Evolutionary conservation across 2,329 filamentous ascomycete genomes (phyloP), one percentile per base, ranked within the genome.

Genomic region (Domatiomyces catenatus): DNA sequence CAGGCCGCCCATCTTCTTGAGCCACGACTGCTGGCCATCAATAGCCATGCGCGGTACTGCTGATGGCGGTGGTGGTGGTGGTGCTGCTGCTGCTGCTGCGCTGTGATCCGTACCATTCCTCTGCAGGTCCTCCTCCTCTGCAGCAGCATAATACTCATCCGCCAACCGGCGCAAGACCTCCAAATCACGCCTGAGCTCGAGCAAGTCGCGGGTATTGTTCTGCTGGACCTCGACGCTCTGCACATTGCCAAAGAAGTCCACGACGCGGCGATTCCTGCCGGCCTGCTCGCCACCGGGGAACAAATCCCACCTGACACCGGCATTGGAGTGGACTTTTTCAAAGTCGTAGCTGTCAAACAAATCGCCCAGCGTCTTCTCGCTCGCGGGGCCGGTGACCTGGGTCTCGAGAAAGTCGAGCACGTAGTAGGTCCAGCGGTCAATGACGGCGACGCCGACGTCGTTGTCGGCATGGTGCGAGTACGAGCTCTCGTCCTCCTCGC

Each of bases 391-490:
- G 53, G 82, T 83, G 52, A 96, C 86, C 62, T 94, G 83, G 2
- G 80, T 85, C 67, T 98, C 92, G 28, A 98, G 77, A 65, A 95
- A 98, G 61, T 98, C 92, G 49, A 98, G 79, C 62, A 94, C 94
- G 71, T 95, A 96, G 69, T 96, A 98, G 5, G 92, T 98, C 74
- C 93, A 98, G 54, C 92, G 83, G 67, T 98, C 92, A 64, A 98
- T 98, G 57, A 98, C 92, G 28, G 92, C 92, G 20, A 98, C 92
- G 36, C 92, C 92, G 32, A 98, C 89, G 63, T 98, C 92, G 67
- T 90, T 94, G 69, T 98, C 92, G 50, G 92, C 92, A 66, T 98
- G 92, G 69, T 98, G 92, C 1, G 86, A 94, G 69, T 98, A 98
- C 0, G 86, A 94, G 4, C 87, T 94, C 67, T 98, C 86, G 64